Evolutionary conservation across 345 rosid species (phyloP).

Genomic region (Citrus inodora): DNA sequence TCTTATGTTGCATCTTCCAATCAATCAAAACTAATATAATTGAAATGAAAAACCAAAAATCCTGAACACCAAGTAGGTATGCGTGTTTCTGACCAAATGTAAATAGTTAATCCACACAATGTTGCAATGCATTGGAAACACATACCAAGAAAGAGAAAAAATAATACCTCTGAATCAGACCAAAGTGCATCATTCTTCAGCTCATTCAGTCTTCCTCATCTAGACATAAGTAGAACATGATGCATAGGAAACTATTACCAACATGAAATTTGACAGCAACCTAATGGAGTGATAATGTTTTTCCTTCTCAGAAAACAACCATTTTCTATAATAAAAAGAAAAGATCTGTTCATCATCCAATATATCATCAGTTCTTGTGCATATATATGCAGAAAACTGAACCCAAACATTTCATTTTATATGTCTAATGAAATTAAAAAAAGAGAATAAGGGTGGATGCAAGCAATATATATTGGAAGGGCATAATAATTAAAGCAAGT

Average conservation of each 20-base stretch:
- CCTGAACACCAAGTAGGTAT: too few relatives aligned
- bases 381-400: background rate
- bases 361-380: background rate
- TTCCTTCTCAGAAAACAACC: background rate
- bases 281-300: background rate
- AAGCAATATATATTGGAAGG: background rate
- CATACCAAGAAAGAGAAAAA: background rate
- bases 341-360: background rate
- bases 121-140: background rate
- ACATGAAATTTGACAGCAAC: background rate
- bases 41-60: too few relatives aligned
- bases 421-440: slow-evolving; percentile 3
- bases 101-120: background rate
- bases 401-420: background rate
- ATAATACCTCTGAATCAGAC: background rate
- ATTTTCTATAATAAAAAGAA: background rate
- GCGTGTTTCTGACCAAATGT: background rate
- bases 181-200: background rate
- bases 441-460: background rate
- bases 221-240: background rate
- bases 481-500: background rate
- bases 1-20: background rate
- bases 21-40: too few relatives aligned
- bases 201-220: background rate
- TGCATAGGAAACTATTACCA: background rate